phyloP scores from a whole-genome alignment of 2,329 filamentous ascomycete genomes.

The Fusarium sp. region DNA sequence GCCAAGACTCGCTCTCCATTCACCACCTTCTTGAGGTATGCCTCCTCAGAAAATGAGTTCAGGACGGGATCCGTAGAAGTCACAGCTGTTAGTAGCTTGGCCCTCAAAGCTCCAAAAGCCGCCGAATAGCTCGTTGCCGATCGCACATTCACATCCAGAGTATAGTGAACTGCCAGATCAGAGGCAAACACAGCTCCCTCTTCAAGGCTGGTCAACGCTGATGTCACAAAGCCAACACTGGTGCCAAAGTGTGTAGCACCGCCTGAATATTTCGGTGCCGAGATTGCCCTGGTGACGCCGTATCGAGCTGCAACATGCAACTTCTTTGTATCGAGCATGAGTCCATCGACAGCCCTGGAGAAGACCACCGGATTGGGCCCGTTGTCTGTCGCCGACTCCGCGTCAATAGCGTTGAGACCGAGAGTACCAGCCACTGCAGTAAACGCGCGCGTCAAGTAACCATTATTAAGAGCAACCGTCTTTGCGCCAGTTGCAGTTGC shows the following conservation, averaged over 20 bases:
- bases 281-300: conserved; percentile 69
- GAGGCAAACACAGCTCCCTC: conserved; percentile 63
- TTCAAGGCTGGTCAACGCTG: conserved; percentile 59
- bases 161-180: conserved; percentile 70
- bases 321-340: conserved; percentile 67
- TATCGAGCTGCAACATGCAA: conserved; percentile 64
- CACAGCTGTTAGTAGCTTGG: conserved; percentile 65
- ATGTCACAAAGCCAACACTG: conserved; percentile 69
- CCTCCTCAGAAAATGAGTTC: conserved; percentile 60
- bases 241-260: conserved; percentile 64
- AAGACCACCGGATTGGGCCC: conserved; percentile 61
- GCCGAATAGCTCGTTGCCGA: conserved; percentile 65
- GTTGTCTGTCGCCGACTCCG: conserved; percentile 66
- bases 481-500: conserved; percentile 50
- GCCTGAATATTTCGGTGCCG: conserved; percentile 62
- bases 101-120: conserved; percentile 63
- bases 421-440: conserved; percentile 70
- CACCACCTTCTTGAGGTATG: conserved; percentile 66
- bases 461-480: conserved; percentile 64
- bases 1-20: conserved; percentile 65
- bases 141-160: conserved; percentile 56
- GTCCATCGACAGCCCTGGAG: conserved; percentile 68
- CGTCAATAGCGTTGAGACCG: conserved; percentile 72
- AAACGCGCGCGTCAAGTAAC: conserved; percentile 70
- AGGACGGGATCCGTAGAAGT: conserved; percentile 48